Conservation (phyloP, 306 rosid genomes). For the Prunus armeniaca region DNA sequence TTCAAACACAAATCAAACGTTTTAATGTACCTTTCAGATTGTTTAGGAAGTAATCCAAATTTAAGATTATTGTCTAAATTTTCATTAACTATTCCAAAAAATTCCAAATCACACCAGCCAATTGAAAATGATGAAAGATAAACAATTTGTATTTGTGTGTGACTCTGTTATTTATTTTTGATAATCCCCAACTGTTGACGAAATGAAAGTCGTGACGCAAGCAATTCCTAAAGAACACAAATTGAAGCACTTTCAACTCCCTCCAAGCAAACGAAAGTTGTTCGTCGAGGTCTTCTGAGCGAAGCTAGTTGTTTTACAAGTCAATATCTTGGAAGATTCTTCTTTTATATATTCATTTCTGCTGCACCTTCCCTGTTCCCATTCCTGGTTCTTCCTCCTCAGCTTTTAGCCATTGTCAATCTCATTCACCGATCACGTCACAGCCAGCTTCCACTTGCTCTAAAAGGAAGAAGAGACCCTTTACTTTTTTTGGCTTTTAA, state of each 20-base stretch:
- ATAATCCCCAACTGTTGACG: background rate
- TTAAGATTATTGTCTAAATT: background rate
- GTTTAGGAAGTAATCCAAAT: background rate
- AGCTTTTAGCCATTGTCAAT: too few species aligned
- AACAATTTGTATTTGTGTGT: background rate
- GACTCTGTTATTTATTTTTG: background rate
- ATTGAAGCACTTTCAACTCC: background rate
- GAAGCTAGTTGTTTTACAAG: background rate
- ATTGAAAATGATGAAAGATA: background rate
- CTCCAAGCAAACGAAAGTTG: background rate
- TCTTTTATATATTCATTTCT: too few species aligned
- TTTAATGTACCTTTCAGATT: background rate
- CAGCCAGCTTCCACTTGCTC: background rate
- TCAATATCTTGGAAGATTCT: background rate
- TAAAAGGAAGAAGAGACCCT: background rate
- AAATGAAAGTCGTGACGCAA: background rate
- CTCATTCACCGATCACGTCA: background rate
- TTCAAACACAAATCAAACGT: background rate
- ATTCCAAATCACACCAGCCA: background rate
- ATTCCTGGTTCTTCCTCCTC: too few species aligned
- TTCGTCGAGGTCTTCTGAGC: background rate
- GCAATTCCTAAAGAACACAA: background rate
- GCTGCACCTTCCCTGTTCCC: too few species aligned
- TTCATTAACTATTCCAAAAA: background rate
- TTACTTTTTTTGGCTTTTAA: background rate